phyloP scores from a whole-genome alignment of 495 filamentous ascomycete genomes.

The Neurospora intermedia region DNA sequence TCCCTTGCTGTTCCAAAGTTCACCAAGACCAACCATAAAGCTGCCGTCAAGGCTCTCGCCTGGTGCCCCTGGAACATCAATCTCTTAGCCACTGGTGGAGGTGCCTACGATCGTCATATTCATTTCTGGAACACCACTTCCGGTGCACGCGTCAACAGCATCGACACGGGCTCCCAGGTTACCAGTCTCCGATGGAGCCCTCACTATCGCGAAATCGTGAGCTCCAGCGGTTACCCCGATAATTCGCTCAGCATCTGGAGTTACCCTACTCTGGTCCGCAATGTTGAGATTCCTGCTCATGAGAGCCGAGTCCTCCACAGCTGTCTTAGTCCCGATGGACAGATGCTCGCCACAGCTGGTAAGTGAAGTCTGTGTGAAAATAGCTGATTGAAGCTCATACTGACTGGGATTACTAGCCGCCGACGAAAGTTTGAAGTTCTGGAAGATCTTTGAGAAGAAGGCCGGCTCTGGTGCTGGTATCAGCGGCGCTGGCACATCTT shows the following conservation, averaged over 20 bases:
- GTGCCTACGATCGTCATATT: slow-evolving; percentile 93
- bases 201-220: slow-evolving; percentile 94
- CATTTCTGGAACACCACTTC: slow-evolving; percentile 99
- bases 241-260: slow-evolving; percentile 98
- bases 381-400: not conserved
- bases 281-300: slow-evolving; percentile 97
- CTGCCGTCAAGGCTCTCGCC: slow-evolving; percentile 92
- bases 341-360: slow-evolving; percentile 90
- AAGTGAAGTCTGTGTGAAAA: slow-evolving; percentile 8
- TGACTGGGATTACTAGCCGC: slow-evolving; percentile 43
- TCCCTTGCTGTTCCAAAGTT: slow-evolving; percentile 89
- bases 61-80: slow-evolving; percentile 99
- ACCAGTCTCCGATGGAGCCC: slow-evolving; percentile 92
- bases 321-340: slow-evolving; percentile 88
- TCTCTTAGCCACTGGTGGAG: slow-evolving; percentile 90
- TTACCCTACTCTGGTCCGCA: slow-evolving; percentile 91
- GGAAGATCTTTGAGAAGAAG: slow-evolving; percentile 99
- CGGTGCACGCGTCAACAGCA: slow-evolving; percentile 94
- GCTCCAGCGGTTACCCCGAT: slow-evolving; percentile 94
- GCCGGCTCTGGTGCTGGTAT: slow-evolving; percentile 52
- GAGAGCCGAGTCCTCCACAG: slow-evolving; percentile 94
- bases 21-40: slow-evolving; percentile 98
- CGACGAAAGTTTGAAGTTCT: slow-evolving; percentile 98
- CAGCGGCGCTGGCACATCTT: slow-evolving; percentile 43
- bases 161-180: slow-evolving; percentile 95